Evolutionary conservation across 2,329 filamentous ascomycete species (phyloP).

Genomic region (Aureobasidium mangrovei): DNA sequence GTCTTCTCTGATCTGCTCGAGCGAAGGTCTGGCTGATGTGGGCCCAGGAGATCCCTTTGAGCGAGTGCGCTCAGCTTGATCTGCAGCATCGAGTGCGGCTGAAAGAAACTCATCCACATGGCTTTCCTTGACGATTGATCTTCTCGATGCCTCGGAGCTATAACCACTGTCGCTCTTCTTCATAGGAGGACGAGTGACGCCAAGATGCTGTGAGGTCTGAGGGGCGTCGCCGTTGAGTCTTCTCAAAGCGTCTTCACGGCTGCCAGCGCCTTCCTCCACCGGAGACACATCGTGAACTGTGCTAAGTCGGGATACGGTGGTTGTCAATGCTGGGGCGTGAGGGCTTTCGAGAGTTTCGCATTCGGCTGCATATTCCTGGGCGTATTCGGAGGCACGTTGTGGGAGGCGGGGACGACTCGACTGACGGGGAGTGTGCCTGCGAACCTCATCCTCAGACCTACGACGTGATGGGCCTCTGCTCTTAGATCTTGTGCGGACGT

Average conservation of each 20-base stretch:
- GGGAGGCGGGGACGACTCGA: background rate
- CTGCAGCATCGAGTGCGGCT: background rate
- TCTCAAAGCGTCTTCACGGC: slow-evolving; percentile 22
- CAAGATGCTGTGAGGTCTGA: background rate
- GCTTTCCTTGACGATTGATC: slow-evolving; percentile 14
- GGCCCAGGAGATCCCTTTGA: background rate
- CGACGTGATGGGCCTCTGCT: slow-evolving; percentile 4
- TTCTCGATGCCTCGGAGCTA: slow-evolving; percentile 24
- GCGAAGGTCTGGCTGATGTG: background rate
- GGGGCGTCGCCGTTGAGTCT: slow-evolving; percentile 19
- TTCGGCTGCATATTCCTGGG: slow-evolving; percentile 20
- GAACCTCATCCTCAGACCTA: background rate
- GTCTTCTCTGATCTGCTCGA: background rate
- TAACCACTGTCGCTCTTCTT: slow-evolving; percentile 28
- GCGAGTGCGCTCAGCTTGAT: slow-evolving; percentile 2
- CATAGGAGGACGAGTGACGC: background rate
- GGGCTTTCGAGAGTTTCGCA: slow-evolving; percentile 19
- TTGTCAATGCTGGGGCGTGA: slow-evolving; percentile 10
- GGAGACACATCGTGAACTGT: slow-evolving; percentile 20
- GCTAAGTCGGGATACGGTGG: slow-evolving; percentile 22
- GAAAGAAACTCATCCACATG: slow-evolving; percentile 16
- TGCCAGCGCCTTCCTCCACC: slow-evolving; percentile 3
- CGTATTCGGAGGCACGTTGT: slow-evolving; percentile 15
- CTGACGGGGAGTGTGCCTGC: background rate
- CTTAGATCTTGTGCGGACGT: background rate